Evolutionary conservation across 163 green algal species (phyloP).

Genomic region (Scenedesmus sp.): DNA sequence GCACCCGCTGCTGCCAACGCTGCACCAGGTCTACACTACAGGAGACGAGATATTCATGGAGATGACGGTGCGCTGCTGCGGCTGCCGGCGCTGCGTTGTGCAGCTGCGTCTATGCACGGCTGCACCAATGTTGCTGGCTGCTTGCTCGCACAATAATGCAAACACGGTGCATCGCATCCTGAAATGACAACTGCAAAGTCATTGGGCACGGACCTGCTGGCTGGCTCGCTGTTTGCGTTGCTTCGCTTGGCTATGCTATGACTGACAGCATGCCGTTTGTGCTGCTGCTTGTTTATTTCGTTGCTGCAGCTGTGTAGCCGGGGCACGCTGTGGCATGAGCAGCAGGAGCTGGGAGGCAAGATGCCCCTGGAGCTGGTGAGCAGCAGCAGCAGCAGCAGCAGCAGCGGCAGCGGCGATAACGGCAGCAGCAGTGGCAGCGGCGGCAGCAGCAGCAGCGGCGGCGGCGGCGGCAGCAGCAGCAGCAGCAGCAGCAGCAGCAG

Average conservation of each 20-base stretch:
- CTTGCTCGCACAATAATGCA: not conserved
- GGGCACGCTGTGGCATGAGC: slow-evolving; percentile 50
- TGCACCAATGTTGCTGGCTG: not conserved
- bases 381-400: not conserved
- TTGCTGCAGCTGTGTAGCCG: slow-evolving; percentile 42
- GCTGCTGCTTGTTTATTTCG: not conserved
- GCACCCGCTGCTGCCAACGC: slow-evolving; percentile 44
- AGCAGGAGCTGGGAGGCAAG: slow-evolving; percentile 27
- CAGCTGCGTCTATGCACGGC: not conserved
- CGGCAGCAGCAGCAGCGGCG: not conserved
- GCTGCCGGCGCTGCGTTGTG: not conserved
- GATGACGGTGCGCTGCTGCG: slow-evolving; percentile 24
- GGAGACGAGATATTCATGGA: slow-evolving; percentile 47
- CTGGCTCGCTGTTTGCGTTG: not conserved
- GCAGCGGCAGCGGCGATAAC: not conserved
- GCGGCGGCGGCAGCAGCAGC: not conserved
- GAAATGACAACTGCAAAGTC: not conserved
- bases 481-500: not conserved
- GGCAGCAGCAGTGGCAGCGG: not conserved
- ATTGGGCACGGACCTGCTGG: not conserved
- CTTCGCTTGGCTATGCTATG: not conserved
- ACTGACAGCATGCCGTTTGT: not conserved
- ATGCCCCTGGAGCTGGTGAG: slow-evolving; percentile 40
- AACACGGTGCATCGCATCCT: not conserved
- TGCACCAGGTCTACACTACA: slow-evolving; percentile 51